Conservation (phyloP, 257 asterid species). For the Voacanga thouarsii region DNA sequence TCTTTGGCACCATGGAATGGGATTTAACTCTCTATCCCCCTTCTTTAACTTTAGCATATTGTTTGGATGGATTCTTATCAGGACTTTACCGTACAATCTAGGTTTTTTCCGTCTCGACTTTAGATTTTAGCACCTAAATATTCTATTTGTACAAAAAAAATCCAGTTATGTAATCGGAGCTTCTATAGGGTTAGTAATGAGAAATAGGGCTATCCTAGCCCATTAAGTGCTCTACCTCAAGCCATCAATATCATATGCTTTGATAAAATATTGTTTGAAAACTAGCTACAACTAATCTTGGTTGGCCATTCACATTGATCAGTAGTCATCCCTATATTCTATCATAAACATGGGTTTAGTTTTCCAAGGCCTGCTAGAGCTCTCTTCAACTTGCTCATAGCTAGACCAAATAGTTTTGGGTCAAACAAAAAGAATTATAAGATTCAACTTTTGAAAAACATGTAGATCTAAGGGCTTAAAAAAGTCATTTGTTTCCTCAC, state of each 20-base stretch:
- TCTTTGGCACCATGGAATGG: too few relatives aligned
- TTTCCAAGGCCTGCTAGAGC: neutral
- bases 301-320: neutral
- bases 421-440: neutral
- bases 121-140: too few relatives aligned
- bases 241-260: neutral
- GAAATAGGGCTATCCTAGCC: neutral
- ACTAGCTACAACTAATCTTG: neutral
- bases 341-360: constrained; percentile 8
- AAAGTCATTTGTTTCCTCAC: neutral
- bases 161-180: neutral
- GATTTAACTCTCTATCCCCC: too few relatives aligned
- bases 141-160: neutral
- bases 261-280: neutral
- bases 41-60: too few relatives aligned
- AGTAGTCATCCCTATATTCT: constrained; percentile 6
- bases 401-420: neutral
- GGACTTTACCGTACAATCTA: too few relatives aligned
- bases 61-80: too few relatives aligned
- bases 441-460: neutral
- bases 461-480: neutral
- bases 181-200: neutral
- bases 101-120: too few relatives aligned
- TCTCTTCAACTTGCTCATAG: neutral
- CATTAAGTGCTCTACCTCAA: neutral